Base-by-base conservation (phyloP, 345 rosid genomes). In the Orychophragmus violaceus region DNA sequence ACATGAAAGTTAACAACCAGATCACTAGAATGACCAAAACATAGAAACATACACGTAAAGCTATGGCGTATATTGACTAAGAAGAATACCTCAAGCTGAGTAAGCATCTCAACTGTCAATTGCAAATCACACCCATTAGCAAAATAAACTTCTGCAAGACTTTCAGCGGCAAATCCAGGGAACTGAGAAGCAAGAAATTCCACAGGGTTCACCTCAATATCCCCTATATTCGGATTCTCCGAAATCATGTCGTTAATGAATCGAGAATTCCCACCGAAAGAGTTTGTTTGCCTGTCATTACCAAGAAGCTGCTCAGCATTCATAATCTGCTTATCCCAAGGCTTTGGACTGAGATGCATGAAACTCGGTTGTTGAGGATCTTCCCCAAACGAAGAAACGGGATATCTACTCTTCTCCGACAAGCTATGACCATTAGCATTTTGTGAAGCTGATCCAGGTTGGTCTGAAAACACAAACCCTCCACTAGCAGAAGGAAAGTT, bases 161-260 rank as follows among this genome's bases (percentile, higher is more conserved):
- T 91, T 76, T 91, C 99, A 54, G 89, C 82, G 64, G 95, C 91
- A 75, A 95, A 95, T 22, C 96, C 99, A 69, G 99, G 94, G 74
- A 95, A 95, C 45, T 88, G 85, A 51, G 88, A 82, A 25, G 86
- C 95, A 85, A 95, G 81, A 82, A 89, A 83, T 62, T 89, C 91
- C 66, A 95, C 29, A 35, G 95, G 87, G 66, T 86, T 87, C 75
- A 83, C 66, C 35, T 84, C 91, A 27, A 62, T 49, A n/a, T 78
- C 96, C 69, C 84, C 90, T 16, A 83, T 33, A 28, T 74, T 65
- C 37, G 82, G 69, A 22, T 66, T 82, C 69, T 90, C 95, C 16
- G 79, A 78, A 8, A 85, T 53, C 41, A 87, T 71, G 51, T 88
- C 96, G 68, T 79, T 82, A 53, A 58, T 54, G 59, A 80, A 84